phyloP scores from a whole-genome alignment of 2,329 filamentous ascomycete species.

The Dendrostoma leiphaemia region DNA sequence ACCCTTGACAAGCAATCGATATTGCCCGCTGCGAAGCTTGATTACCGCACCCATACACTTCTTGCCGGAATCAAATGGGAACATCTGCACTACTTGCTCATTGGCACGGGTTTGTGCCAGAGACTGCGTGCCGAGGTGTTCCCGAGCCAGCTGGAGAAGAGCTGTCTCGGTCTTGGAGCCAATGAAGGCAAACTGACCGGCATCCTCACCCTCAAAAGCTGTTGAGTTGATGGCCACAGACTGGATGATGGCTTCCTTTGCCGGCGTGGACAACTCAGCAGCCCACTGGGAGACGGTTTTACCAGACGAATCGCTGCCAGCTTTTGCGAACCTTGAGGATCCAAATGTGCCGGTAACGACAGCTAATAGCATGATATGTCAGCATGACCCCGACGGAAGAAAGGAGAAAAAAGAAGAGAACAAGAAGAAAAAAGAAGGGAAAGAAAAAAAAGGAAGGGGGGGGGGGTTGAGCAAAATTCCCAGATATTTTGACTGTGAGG shows the following conservation, averaged over 20 bases:
- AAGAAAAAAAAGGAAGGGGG: no score
- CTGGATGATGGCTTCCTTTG: conserved; percentile 37
- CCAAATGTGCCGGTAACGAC: conserved; percentile 72
- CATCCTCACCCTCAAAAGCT: conserved; percentile 51
- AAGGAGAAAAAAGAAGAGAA: background rate
- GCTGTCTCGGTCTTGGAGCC: conserved; percentile 59
- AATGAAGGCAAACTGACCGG: conserved; percentile 44
- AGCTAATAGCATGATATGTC: conserved; percentile 23
- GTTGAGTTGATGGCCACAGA: conserved; percentile 57
- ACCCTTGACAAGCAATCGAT: conserved; percentile 53
- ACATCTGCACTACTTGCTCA: conserved; percentile 45
- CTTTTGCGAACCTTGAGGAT: conserved; percentile 7
- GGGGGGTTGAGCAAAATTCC: no score
- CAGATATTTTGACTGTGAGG: no score
- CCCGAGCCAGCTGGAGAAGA: conserved; percentile 47
- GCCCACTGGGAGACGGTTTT: conserved; percentile 29
- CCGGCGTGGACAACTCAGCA: conserved; percentile 24
- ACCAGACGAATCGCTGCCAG: background rate
- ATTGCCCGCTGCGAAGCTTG: conserved; percentile 39
- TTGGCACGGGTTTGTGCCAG: conserved; percentile 45
- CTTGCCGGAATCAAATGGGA: conserved; percentile 53
- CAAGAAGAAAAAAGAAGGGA: no score
- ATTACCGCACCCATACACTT: conserved; percentile 58
- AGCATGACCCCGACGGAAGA: background rate
- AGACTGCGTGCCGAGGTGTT: conserved; percentile 48